Evolutionary conservation across 1,284 basidiomycete genomes (phyloP).

Genomic region (Microbotryum saponariae): DNA sequence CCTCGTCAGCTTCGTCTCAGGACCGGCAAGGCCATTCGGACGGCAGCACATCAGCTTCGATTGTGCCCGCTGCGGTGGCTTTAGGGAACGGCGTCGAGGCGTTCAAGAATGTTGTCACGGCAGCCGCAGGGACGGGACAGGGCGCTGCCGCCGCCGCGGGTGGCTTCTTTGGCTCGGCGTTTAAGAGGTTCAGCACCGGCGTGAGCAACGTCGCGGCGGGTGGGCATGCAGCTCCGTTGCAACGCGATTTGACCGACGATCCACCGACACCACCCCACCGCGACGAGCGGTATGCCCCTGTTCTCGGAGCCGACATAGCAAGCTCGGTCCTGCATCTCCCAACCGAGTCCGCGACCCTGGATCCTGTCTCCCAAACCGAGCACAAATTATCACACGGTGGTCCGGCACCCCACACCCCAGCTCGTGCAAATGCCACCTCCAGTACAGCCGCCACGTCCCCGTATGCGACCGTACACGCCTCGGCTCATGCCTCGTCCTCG

Average conservation of each 20-base stretch:
- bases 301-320: no score
- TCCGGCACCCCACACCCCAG: conserved; percentile 4
- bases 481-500: background rate
- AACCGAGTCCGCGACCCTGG: no score
- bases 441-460: background rate
- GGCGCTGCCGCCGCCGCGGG: conserved; percentile 18
- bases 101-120: background rate
- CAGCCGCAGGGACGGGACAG: conserved; percentile 6
- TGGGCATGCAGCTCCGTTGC: background rate
- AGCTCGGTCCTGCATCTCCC: no score
- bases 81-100: no score
- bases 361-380: no score
- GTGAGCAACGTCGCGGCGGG: conserved; percentile 2
- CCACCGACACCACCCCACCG: no score
- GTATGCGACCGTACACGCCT: conserved; percentile 3
- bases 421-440: background rate
- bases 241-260: no score
- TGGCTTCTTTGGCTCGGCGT: conserved; percentile 22
- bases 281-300: no score
- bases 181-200: conserved; percentile 19
- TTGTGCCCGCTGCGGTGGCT: no score
- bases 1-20: background rate
- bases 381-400: background rate
- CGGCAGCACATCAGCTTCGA: background rate
- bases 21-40: background rate